Evolutionary conservation across 2,329 filamentous ascomycete species (phyloP), one percentile per base, ranked within the genome.

Genomic region (Ilyonectria sp.): DNA sequence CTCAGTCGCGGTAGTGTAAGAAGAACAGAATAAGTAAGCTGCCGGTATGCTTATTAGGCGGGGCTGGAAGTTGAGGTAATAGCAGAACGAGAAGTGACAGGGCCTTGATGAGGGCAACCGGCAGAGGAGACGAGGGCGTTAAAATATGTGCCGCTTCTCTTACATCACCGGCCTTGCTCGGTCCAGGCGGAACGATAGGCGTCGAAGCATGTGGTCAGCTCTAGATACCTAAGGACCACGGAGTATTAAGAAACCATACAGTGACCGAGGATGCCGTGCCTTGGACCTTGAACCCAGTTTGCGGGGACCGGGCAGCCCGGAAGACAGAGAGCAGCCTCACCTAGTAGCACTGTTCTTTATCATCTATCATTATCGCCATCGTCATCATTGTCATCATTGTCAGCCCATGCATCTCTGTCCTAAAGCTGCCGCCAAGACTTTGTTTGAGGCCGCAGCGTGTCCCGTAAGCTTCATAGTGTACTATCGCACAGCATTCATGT

Each of bases 251-350:
- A 29, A 59, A 29, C 43, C 29, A 57, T 37, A 19, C 54, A 67
- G 49, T 61, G 46, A 26, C 72, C 73, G 73, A 75, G 46, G 58
- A 54, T 75, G 58, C 73, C 72, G 73, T 67, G 44, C 19, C n/a
- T 57, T 50, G 33, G 46, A 49, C 43, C 52, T 56, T 50, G 53
- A 7, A 50, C 31, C 31, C n/a, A 43, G 43, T 19, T 56, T 40
- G 15, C 4, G 31, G 17, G 31, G 21, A 19, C 52, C 60, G 60
- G 60, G 17, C 53, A 21, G 46, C 43, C 60, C 60, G 60, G 52
- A 35, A 23, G 17, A 10, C 3, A 9, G 11, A 56, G 23, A 10
- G 50, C 31, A 35, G 29, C 50, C 29, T 53, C 31, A 33, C 11
- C 50, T 21, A 4, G 8, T n/a, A 35, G 13, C 19, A 21, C n/a